Base-by-base conservation (phyloP, 1,284 basidiomycete species). In the Sanghuangporus sanghuang region DNA sequence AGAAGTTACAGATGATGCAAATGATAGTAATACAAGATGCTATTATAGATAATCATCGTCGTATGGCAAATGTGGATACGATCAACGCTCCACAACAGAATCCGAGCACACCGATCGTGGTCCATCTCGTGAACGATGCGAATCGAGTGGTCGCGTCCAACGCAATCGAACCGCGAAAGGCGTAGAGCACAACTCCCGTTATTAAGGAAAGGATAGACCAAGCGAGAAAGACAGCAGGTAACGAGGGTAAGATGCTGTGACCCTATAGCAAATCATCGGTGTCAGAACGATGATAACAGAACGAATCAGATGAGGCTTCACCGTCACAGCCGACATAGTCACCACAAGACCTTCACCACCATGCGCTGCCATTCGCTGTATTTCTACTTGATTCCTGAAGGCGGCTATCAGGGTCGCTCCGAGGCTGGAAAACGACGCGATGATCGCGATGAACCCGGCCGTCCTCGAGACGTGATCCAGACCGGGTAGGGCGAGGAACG, bases 401-500 rank as follows among this genome's bases (percentile, higher is more conserved):
- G 90, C 77, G 27, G 87, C 85, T 55, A 88, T 77, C 36, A 89
- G 79, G 14, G 85, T 83, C 3, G 87, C 81, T 36, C 81, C 77
- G 79, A 92, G 85, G 68, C 86, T 86, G 65, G 85, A 80, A 0
- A 83, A 80, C 3, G 89, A 84, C 70, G 86, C 85, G 63, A 87
- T 73, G 59, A 87, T 83, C 32, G 87, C 84, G 8, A 89, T 75
- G 67, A 90, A 78, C 39, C 83, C 86, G 12, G 85, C 81, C 58
- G 85, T 76, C 59, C 89, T 81, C 63, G 86, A 75, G 64, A 86
- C 68, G 63, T 77, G 81, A 71, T 87, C 86, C 72, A 92, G 69
- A 44, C 85, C 87, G 67, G 89, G 87, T 49, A 92, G 79, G 58
- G 87, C 84, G 70, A 92, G 81, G 75, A 92, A 85, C 36, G 88